A percentile compares a stretch with the other conserved stretches of the same genome.
These are phyloP conservation scores for Capsicum chinense DNA, from an alignment of 257 asterid genomes.

Conservation along the genomic window DNA sequence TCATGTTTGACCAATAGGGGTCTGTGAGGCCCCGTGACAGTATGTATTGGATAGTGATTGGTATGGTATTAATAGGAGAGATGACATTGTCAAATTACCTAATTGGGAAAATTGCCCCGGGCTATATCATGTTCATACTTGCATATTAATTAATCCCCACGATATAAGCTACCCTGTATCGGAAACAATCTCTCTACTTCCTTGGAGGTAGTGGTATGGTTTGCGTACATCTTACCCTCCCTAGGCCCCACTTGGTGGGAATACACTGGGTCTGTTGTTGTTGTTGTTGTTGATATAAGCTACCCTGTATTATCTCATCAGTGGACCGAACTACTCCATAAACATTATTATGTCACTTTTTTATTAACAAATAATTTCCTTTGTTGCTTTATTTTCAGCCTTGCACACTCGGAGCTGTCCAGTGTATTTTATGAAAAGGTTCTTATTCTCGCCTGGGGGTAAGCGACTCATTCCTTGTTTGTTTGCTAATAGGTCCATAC, in stretches of 20 bases:
- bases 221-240: too few species aligned
- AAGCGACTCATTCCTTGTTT: slow-evolving; percentile 39
- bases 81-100: background rate
- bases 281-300: background rate
- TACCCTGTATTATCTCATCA: background rate
- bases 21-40: background rate
- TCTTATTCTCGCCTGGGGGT: slow-evolving; percentile 98
- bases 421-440: slow-evolving; percentile 92
- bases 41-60: background rate
- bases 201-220: too few species aligned
- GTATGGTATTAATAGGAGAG: background rate
- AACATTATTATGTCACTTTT: background rate
- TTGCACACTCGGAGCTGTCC: slow-evolving; percentile 93
- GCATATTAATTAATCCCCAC: background rate
- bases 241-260: too few species aligned
- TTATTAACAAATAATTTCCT: slow-evolving; percentile 25
- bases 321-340: background rate
- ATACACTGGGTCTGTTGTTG: too few species aligned
- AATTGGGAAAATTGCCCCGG: background rate
- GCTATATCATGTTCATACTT: background rate
- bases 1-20: background rate
- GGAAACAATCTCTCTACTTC: too few species aligned
- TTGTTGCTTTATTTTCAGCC: slow-evolving; percentile 58
- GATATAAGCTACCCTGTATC: background rate
- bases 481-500: background rate